Evolutionary conservation across 2,329 filamentous ascomycete species (phyloP).

Genomic region (Polytolypa hystricis): DNA sequence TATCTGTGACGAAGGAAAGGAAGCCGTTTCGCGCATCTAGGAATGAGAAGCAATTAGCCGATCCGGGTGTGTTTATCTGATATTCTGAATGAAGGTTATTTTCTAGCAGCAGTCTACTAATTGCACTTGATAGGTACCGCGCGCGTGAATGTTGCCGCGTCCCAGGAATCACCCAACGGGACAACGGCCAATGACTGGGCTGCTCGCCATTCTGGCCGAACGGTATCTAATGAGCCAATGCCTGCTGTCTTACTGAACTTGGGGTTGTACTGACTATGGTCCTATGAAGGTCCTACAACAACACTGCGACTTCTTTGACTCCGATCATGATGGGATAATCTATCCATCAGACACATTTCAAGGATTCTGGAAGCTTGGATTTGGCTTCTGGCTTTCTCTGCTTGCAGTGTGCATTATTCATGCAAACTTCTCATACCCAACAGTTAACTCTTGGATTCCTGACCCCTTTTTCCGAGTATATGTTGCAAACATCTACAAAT

Average conservation of each 20-base stretch:
- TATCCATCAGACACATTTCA: constrained; percentile 42
- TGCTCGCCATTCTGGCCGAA: constrained; percentile 19
- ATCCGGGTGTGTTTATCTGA: too few relatives aligned
- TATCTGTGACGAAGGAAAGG: too few relatives aligned
- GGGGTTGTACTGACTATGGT: too few relatives aligned
- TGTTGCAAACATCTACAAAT: constrained; percentile 21
- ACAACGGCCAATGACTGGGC: constrained; percentile 25
- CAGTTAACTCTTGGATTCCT: constrained; percentile 31
- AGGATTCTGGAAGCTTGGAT: constrained; percentile 38
- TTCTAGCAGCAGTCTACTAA: too few relatives aligned
- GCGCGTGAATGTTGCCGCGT: constrained; percentile 26
- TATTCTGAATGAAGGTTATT: too few relatives aligned
- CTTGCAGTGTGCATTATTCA: constrained; percentile 40
- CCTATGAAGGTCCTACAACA: constrained; percentile 41
- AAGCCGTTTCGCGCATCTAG: too few relatives aligned
- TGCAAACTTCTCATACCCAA: constrained; percentile 40
- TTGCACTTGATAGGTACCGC: too few relatives aligned
- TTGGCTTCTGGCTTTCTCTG: constrained; percentile 32
- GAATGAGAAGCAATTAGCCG: too few relatives aligned
- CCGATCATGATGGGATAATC: constrained; percentile 42
- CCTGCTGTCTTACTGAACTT: too few relatives aligned
- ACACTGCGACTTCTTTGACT: constrained; percentile 43
- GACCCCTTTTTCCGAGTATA: constrained; percentile 31
- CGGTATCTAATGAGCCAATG: too few relatives aligned
- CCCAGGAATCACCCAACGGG: constrained; percentile 24